These are phyloP conservation scores for Parietichytrium sp. DNA, from an alignment of 108 stramenopile species.

Conservation along the genomic window DNA sequence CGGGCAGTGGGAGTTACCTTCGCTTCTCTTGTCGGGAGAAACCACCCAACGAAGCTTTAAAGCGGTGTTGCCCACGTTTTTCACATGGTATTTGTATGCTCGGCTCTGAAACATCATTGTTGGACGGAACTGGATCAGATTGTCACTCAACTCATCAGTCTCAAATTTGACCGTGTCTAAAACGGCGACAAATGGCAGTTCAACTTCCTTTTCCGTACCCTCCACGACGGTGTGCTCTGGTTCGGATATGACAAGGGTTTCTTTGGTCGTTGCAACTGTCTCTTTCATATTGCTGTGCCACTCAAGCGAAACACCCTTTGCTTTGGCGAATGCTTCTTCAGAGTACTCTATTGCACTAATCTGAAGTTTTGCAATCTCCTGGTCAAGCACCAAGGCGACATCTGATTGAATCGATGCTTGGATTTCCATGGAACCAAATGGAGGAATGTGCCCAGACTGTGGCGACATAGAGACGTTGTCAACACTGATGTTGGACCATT, in stretches of 20 bases:
- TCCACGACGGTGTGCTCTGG: not conserved
- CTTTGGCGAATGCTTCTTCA: conserved; percentile 38
- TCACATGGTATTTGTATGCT: conserved; percentile 42
- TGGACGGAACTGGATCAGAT: conserved; percentile 48
- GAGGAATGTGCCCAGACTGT: conserved; percentile 50
- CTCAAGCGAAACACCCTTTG: not conserved
- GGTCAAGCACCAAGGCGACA: too few species aligned
- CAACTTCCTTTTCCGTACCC: not conserved
- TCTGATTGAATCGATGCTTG: conserved; percentile 44
- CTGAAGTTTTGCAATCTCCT: not conserved
- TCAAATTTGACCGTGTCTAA: conserved; percentile 50
- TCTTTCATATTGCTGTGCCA: not conserved
- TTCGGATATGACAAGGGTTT: too few species aligned
- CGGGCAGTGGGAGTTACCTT: conserved; percentile 48
- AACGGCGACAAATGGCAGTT: conserved; percentile 46
- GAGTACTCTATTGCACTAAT: conserved; percentile 38
- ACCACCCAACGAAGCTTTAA: conserved; percentile 50
- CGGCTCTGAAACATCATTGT: conserved; percentile 62
- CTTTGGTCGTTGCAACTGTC: too few species aligned
- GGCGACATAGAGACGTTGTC: conserved; percentile 49
- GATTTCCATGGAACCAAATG: conserved; percentile 44
- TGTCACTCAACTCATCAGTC: conserved; percentile 48
- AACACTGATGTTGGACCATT: not conserved
- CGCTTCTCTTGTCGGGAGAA: too few species aligned
- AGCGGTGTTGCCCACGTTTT: conserved; percentile 46